phyloP scores from a whole-genome alignment of 1,284 basidiomycete genomes.

The Omphalotus olearius region DNA sequence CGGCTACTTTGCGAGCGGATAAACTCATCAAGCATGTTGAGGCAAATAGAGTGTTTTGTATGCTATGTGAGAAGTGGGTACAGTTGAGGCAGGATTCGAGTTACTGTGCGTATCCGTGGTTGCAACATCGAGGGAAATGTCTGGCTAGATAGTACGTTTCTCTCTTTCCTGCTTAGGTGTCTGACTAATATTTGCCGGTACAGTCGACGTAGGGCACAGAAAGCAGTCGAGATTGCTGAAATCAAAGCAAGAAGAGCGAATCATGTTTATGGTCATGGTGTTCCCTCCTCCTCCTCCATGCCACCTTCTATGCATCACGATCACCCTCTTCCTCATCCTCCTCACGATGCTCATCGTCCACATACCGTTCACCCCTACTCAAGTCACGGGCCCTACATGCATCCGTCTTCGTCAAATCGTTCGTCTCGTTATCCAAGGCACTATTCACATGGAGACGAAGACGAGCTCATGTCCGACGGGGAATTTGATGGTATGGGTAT shows the following conservation, averaged over 20 bases:
- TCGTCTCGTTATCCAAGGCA: no score
- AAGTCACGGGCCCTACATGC: background rate
- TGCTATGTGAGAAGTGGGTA: slow-evolving; percentile 73
- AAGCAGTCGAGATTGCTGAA: slow-evolving; percentile 36
- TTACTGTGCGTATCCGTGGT: slow-evolving; percentile 75
- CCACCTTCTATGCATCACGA: background rate
- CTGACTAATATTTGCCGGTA: slow-evolving; percentile 11
- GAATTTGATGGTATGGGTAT: no score
- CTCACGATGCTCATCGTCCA: slow-evolving; percentile 4
- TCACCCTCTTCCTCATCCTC: slow-evolving; percentile 4
- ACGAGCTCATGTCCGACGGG: no score
- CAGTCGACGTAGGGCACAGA: slow-evolving; percentile 49
- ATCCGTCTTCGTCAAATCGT: no score
- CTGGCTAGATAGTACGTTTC: slow-evolving; percentile 56
- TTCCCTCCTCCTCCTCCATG: background rate
- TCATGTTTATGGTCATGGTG: background rate
- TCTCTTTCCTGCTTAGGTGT: slow-evolving; percentile 8
- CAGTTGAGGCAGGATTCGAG: slow-evolving; percentile 68
- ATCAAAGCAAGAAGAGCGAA: slow-evolving; percentile 21
- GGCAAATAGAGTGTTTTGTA: slow-evolving; percentile 70
- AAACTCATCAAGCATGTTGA: slow-evolving; percentile 61
- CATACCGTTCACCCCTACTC: background rate
- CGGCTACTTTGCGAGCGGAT: slow-evolving; percentile 61
- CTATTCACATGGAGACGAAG: no score
- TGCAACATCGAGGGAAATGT: slow-evolving; percentile 72